Conservation (phyloP, 202 grass and related monocot genomes). For the Panicum virgatum region DNA sequence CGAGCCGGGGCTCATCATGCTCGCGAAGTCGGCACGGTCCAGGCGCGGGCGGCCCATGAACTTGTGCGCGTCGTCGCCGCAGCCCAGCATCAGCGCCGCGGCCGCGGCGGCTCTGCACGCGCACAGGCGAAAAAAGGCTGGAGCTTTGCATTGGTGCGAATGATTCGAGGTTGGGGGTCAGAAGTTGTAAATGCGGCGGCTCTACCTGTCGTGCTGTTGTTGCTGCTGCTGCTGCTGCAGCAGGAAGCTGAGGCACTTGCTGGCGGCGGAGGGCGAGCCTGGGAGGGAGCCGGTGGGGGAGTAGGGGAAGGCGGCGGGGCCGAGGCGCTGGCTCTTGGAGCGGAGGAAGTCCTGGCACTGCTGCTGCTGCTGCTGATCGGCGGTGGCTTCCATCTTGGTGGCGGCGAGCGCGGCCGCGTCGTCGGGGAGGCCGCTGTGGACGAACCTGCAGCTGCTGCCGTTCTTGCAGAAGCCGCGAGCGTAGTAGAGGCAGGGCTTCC, state of each 20-base stretch:
- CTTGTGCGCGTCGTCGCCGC: slow-evolving; percentile 66
- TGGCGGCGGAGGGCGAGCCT: slow-evolving; percentile 64
- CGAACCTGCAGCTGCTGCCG: slow-evolving; percentile 71
- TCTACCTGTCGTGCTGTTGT: slow-evolving; percentile 71
- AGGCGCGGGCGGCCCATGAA: slow-evolving; percentile 73
- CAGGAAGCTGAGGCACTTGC: slow-evolving; percentile 70
- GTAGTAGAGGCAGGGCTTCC: slow-evolving; percentile 89
- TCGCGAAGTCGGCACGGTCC: slow-evolving; percentile 65
- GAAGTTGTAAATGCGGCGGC: slow-evolving; percentile 7
- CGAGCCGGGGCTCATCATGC: slow-evolving; percentile 74
- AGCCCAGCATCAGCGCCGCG: slow-evolving; percentile 56
- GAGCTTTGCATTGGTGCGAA: slow-evolving; percentile 31
- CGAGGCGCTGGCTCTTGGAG: slow-evolving; percentile 70
- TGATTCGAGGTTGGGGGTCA: not conserved
- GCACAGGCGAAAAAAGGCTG: slow-evolving; percentile 20
- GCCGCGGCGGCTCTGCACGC: slow-evolving; percentile 49
- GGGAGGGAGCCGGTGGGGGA: slow-evolving; percentile 74
- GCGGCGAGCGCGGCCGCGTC: slow-evolving; percentile 25
- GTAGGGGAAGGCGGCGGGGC: slow-evolving; percentile 57
- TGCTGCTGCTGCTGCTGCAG: slow-evolving; percentile 74
- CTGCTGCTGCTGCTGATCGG: slow-evolving; percentile 52
- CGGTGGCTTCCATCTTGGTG: slow-evolving; percentile 35
- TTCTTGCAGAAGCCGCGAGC: slow-evolving; percentile 94
- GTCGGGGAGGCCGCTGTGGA: slow-evolving; percentile 68
- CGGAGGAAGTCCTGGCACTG: slow-evolving; percentile 75